Base-by-base conservation (phyloP, 352 stramenopile species). In the Pythium plurisporium region DNA sequence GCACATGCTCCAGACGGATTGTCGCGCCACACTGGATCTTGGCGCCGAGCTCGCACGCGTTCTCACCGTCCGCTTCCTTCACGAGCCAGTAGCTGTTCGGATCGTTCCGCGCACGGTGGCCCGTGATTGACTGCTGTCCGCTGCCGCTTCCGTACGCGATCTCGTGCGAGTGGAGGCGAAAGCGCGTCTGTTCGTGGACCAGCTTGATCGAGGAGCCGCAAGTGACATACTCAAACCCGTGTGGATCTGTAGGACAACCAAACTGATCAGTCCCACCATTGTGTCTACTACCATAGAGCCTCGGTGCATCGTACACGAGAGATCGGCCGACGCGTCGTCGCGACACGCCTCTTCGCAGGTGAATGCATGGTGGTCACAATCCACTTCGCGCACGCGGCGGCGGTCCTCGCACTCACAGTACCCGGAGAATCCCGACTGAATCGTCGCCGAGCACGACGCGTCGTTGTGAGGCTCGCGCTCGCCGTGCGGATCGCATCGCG, bases 81-180 rank as follows among this genome's bases (percentile, higher is more conserved):
- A 94, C 77, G 52, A 94, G 70, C 84, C 84, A 94, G 57, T 91
- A 90, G 65, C 84, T 91, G 69, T 91, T 94, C 52, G 82, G 76
- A 49, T 94, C 84, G 43, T 91, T 89, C 33, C 80, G 74, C 29
- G 82, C 67, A 31, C 68, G 61, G 62, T 89, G 73, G 23, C 82
- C 66, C 10, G 84, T 94, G 41, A 94, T 61, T 19, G 81, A 94
- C 70, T 94, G 84, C 67, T 94, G 84, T 2, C 74, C 69, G 46
- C 84, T 94, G 33, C 84, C 84, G 22, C 67, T 82, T 15, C 84
- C 84, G 49, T 92, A 94, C 38, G 69, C 63, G 54, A 94, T 87
- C 55, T 91, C 84, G 53, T 94, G 84, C 52, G 84, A 94, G 69
- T 94, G 84, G 44, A 94, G 56, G 29, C 84, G 84, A 45, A 87